Conservation (phyloP, 306 rosid species). For the Cicer chorassanicum region DNA sequence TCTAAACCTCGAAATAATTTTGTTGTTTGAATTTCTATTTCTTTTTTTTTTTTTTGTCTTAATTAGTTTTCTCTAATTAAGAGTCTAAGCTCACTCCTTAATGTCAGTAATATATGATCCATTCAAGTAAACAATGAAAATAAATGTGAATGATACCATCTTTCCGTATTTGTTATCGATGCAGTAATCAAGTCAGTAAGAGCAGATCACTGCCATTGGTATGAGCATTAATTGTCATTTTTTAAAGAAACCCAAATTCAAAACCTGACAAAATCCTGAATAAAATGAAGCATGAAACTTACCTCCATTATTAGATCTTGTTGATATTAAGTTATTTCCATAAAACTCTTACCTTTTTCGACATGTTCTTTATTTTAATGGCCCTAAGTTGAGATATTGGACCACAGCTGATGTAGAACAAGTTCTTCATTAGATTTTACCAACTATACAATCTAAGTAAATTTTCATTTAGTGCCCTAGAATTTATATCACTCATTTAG, state of each 20-base stretch:
- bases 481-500: constrained; percentile 1
- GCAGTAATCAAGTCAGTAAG: neutral
- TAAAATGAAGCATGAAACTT: neutral
- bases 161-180: neutral
- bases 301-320: neutral
- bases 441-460: constrained; percentile 7
- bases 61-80: neutral
- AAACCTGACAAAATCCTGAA: neutral
- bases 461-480: neutral
- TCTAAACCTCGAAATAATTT: neutral
- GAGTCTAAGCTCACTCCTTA: neutral
- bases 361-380: too few relatives aligned
- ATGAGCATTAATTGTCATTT: neutral
- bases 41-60: neutral
- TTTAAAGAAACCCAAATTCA: too few relatives aligned
- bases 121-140: neutral
- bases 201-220: neutral
- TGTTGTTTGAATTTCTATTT: neutral
- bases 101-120: neutral
- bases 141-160: neutral
- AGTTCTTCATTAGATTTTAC: neutral
- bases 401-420: neutral
- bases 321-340: neutral
- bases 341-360: neutral
- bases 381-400: neutral